phyloP scores from a whole-genome alignment of 75 land plant genomes.

The Ceratopteris richardii region DNA sequence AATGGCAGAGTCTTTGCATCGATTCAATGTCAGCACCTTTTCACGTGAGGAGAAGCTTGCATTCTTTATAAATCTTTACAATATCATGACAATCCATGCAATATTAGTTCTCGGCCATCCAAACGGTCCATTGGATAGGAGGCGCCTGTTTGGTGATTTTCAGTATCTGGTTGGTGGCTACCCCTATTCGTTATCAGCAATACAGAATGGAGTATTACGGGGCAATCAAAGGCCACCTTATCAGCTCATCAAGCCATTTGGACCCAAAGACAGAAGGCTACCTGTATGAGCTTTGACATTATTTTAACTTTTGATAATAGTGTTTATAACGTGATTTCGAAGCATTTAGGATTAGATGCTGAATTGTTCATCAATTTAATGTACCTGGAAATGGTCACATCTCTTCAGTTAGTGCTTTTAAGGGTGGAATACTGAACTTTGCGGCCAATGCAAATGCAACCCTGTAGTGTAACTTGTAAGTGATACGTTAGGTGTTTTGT shows the following conservation, averaged over 20 bases:
- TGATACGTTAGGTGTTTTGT: too few species aligned
- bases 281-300: constrained; percentile 21
- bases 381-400: too few species aligned
- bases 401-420: too few species aligned
- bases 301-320: too few species aligned
- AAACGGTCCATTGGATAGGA: constrained; percentile 49
- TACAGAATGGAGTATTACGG: constrained; percentile 73
- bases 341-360: too few species aligned
- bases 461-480: too few species aligned
- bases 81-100: constrained; percentile 78
- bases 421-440: too few species aligned
- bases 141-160: constrained; percentile 62
- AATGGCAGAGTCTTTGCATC: constrained; percentile 61
- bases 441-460: too few species aligned
- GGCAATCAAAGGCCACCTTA: constrained; percentile 77
- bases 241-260: constrained; percentile 65
- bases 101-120: constrained; percentile 57
- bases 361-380: too few species aligned
- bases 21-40: constrained; percentile 46
- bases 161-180: constrained; percentile 75
- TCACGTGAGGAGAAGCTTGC: constrained; percentile 74
- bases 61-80: constrained; percentile 71
- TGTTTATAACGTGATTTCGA: too few species aligned
- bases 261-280: constrained; percentile 44
- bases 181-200: constrained; percentile 70